phyloP scores from a whole-genome alignment of 2,329 filamentous ascomycete genomes.

The Aschersonia sp. region DNA sequence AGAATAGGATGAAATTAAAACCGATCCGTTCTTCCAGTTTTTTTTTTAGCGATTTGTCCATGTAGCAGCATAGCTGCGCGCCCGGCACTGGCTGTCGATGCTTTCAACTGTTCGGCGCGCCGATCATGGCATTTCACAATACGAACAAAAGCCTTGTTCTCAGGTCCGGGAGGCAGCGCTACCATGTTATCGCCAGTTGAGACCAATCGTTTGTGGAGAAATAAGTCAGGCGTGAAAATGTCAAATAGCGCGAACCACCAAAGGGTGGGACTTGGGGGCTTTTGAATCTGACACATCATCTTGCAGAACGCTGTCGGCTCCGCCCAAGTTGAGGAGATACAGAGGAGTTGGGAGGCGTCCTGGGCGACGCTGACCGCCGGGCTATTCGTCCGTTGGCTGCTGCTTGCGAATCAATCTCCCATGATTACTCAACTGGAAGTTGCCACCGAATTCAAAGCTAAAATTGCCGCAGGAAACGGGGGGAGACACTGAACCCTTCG shows the following conservation, averaged over 20 bases:
- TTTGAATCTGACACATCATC: constrained; percentile 1
- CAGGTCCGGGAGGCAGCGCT: not conserved
- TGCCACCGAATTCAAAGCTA: no score
- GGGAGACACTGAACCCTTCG: no score
- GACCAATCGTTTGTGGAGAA: not conserved
- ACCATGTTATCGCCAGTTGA: not conserved
- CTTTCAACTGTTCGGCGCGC: no score
- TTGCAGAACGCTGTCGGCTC: not conserved
- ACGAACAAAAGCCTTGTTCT: not conserved
- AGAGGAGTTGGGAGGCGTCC: not conserved
- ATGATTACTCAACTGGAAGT: no score
- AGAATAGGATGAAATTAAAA: no score
- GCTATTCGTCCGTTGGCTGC: not conserved
- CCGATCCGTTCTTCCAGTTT: no score
- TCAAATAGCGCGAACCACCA: not conserved
- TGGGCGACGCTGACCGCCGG: not conserved
- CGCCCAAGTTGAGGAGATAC: not conserved
- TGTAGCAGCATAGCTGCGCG: no score
- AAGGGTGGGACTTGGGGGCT: not conserved
- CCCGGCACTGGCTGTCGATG: no score
- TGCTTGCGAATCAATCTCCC: no score
- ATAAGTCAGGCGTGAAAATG: not conserved
- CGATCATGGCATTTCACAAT: no score
- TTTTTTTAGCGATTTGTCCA: no score
- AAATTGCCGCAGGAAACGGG: no score